Conservation (phyloP, 768 basidiomycete species). For the Amanita muscaria region DNA sequence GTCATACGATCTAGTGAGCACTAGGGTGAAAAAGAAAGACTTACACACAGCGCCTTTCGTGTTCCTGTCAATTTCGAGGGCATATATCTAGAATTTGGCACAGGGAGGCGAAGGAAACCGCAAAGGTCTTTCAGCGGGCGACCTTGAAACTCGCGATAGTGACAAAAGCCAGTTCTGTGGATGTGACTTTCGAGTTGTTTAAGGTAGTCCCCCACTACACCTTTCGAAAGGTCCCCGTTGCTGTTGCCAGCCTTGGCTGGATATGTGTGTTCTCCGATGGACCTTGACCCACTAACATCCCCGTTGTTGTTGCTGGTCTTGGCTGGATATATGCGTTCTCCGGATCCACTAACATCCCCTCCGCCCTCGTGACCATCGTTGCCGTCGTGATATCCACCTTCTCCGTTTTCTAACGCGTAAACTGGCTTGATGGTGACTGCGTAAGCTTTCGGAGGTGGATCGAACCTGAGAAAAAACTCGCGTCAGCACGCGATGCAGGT, state of each 20-base stretch:
- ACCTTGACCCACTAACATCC: too few species aligned
- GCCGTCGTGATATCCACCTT: neutral
- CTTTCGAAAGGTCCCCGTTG: too few species aligned
- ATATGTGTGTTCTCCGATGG: too few species aligned
- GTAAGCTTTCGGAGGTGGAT: conserved; percentile 7
- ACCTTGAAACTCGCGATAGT: conserved; percentile 5
- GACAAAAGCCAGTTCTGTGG: conserved; percentile 1
- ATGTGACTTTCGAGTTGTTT: neutral
- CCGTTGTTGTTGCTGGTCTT: too few species aligned
- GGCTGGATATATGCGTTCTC: neutral
- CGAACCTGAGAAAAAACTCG: neutral
- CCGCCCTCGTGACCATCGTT: neutral
- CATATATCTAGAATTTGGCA: conserved; percentile 1
- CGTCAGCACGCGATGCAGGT: neutral
- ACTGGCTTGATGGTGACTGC: conserved; percentile 4
- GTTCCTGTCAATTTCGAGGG: conserved; percentile 65
- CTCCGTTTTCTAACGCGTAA: neutral
- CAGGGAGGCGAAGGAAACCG: neutral
- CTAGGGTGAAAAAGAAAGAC: conserved; percentile 18
- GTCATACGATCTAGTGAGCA: neutral
- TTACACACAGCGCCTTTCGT: conserved; percentile 75
- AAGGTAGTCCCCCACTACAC: too few species aligned
- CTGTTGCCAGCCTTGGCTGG: too few species aligned
- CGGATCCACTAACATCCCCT: neutral
- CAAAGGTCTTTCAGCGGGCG: neutral